A percentile compares a stretch with the other conserved stretches of the same genome.
Evolutionary conservation across 139 green algal genomes (phyloP).

Genomic region (Nannochloris sp.): DNA sequence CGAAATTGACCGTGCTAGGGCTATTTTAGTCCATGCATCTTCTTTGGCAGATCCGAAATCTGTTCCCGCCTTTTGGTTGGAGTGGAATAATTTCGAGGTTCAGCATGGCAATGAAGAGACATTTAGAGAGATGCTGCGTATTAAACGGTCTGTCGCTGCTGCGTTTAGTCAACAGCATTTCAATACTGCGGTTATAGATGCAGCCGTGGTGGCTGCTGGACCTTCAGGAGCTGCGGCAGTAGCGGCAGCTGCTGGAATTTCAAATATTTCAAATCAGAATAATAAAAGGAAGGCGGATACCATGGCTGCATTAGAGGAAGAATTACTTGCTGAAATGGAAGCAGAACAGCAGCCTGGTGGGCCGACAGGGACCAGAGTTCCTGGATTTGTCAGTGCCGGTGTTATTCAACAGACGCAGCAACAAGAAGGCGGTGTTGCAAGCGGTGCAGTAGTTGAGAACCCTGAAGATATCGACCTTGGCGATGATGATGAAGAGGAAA

Average conservation of each 20-base stretch:
- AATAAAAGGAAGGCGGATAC: slow-evolving; percentile 41
- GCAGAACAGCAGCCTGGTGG: slow-evolving; percentile 16
- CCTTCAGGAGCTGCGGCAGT: background rate
- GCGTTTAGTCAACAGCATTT: slow-evolving; percentile 75
- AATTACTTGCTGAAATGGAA: slow-evolving; percentile 6
- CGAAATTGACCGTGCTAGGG: slow-evolving; percentile 91
- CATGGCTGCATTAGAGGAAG: slow-evolving; percentile 76
- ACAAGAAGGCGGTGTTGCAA: background rate
- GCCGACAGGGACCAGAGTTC: slow-evolving; percentile 35
- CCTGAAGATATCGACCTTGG: slow-evolving; percentile 90
- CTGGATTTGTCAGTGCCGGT: slow-evolving; percentile 76
- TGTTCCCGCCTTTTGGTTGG: slow-evolving; percentile 75
- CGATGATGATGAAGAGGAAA: slow-evolving; percentile 47
- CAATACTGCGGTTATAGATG: slow-evolving; percentile 72
- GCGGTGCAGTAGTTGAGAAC: slow-evolving; percentile 48
- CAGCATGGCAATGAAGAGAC: slow-evolving; percentile 92
- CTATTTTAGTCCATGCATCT: slow-evolving; percentile 80
- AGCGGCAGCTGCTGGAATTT: background rate
- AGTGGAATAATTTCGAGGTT: slow-evolving; percentile 94
- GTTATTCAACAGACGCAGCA: slow-evolving; percentile 48
- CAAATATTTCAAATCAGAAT: slow-evolving; percentile 7
- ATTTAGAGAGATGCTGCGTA: slow-evolving; percentile 97
- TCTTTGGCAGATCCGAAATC: slow-evolving; percentile 48
- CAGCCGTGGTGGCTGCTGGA: slow-evolving; percentile 26
- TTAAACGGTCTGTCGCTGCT: slow-evolving; percentile 82